These are phyloP conservation scores for Thielaviopsis populi DNA, from an alignment of 2,329 filamentous ascomycete genomes.

Conservation along the genomic window DNA sequence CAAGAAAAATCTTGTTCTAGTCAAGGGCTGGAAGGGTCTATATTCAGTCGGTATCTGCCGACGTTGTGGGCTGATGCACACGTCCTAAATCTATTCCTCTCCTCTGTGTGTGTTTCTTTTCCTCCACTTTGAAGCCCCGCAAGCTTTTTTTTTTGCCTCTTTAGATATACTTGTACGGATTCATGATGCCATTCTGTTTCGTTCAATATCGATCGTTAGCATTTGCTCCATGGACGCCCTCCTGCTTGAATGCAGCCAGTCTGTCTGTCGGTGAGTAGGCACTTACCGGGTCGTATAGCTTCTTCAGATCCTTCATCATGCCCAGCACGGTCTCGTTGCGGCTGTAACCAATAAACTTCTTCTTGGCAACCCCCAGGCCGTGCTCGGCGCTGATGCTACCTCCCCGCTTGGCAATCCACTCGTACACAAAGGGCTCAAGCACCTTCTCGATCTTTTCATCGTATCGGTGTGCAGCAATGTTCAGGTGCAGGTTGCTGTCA, in stretches of 20 bases:
- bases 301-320: constrained; percentile 92
- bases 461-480: constrained; percentile 69
- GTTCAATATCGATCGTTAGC: not conserved
- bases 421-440: constrained; percentile 90
- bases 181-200: constrained; percentile 89
- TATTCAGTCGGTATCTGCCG: not conserved
- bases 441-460: constrained; percentile 74
- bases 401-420: constrained; percentile 79
- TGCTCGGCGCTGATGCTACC: constrained; percentile 97
- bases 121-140: not conserved
- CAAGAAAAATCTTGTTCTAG: not conserved
- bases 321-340: constrained; percentile 72
- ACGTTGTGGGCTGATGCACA: not conserved
- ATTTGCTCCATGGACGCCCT: not conserved
- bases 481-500: constrained; percentile 87
- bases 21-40: not conserved
- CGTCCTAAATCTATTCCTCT: not conserved
- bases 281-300: constrained; percentile 83
- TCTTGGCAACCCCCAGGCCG: constrained; percentile 86
- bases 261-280: not conserved
- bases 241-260: not conserved
- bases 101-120: not conserved
- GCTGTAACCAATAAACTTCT: constrained; percentile 88
- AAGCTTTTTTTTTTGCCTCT: not conserved
- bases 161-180: constrained; percentile 91